Evolutionary conservation across 108 stramenopile genomes (phyloP).

Genomic region (Stephanodiscus minutulus): DNA sequence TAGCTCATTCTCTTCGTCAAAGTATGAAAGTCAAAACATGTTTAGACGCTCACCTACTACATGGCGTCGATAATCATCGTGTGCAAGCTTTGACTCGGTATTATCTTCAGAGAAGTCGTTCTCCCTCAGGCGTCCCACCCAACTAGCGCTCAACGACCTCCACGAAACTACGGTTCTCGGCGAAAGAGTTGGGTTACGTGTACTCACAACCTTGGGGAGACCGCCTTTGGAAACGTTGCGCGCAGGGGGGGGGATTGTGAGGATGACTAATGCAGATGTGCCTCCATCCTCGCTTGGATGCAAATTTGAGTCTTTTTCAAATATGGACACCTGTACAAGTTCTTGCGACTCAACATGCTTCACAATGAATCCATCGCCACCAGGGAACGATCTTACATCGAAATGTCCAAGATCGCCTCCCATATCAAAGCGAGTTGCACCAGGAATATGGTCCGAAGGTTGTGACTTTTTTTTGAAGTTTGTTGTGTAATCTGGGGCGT

Average conservation of each 20-base stretch:
- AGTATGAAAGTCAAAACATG: background rate
- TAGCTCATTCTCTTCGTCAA: background rate
- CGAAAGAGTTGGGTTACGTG: background rate
- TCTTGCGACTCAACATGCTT: conserved; percentile 62
- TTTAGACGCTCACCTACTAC: conserved; percentile 12
- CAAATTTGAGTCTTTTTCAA: conserved; percentile 12
- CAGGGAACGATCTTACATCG: conserved; percentile 61
- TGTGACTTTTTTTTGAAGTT: conserved; percentile 5
- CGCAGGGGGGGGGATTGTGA: conserved; percentile 17
- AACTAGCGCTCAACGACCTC: conserved; percentile 13
- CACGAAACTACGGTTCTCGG: conserved; percentile 6
- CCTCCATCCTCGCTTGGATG: background rate
- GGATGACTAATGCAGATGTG: conserved; percentile 17
- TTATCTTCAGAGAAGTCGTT: background rate
- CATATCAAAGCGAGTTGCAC: conserved; percentile 52
- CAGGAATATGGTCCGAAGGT: conserved; percentile 3
- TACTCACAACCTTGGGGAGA: background rate
- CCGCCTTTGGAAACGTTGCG: background rate
- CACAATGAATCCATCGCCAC: conserved; percentile 66
- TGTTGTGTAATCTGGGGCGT: conserved; percentile 13
- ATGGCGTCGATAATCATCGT: conserved; percentile 9
- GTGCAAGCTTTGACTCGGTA: background rate
- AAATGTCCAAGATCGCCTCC: conserved; percentile 59
- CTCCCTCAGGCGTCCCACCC: conserved; percentile 1
- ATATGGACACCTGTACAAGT: conserved; percentile 39